Conservation (phyloP, 2,329 filamentous ascomycete genomes). For the Scleromitrula shiraiana region DNA sequence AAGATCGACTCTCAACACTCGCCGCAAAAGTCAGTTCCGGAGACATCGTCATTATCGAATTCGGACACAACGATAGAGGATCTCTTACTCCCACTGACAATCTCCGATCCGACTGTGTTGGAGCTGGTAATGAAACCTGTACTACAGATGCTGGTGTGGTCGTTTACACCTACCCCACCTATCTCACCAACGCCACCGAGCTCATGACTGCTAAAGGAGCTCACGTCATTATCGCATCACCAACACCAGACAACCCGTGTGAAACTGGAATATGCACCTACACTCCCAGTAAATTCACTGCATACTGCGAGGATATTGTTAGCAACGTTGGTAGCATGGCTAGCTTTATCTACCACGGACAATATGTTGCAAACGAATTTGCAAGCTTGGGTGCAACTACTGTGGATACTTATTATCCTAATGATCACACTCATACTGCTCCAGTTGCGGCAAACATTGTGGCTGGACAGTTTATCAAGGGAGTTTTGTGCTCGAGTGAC, state of each 20-base stretch:
- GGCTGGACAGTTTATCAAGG: conserved; percentile 45
- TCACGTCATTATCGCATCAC: conserved; percentile 48
- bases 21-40: conserved; percentile 32
- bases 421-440: conserved; percentile 54
- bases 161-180: conserved; percentile 27
- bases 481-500: conserved; percentile 30
- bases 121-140: conserved; percentile 39
- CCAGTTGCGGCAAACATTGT: conserved; percentile 45
- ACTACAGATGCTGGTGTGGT: conserved; percentile 38
- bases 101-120: conserved; percentile 49
- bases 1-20: conserved; percentile 55
- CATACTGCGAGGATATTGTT: conserved; percentile 42
- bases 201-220: conserved; percentile 45
- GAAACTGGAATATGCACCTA: conserved; percentile 44
- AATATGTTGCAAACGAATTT: conserved; percentile 44
- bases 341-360: conserved; percentile 50
- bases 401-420: conserved; percentile 44
- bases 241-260: conserved; percentile 58
- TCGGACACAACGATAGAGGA: conserved; percentile 66
- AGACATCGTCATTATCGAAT: conserved; percentile 45
- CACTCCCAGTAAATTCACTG: conserved; percentile 45
- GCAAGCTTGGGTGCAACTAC: conserved; percentile 37
- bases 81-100: conserved; percentile 43
- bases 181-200: conserved; percentile 23
- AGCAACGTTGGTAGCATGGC: conserved; percentile 31